Conservation (phyloP, 768 basidiomycete genomes). For the Suillus hirtellus region DNA sequence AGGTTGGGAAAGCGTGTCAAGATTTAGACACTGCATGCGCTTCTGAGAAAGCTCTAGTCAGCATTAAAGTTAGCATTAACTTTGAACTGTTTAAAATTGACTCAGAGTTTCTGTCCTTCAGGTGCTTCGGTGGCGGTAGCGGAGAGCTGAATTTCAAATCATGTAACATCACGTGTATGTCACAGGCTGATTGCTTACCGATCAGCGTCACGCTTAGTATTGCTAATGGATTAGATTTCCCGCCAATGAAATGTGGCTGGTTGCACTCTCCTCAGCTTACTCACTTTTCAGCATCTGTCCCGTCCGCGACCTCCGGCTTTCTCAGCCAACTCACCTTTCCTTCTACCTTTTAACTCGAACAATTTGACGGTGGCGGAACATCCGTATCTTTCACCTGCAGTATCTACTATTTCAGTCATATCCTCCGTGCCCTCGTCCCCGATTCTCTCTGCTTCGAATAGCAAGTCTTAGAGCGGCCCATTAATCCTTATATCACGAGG, state of each 20-base stretch:
- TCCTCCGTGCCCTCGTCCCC: not conserved
- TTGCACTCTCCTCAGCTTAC: slow-evolving; percentile 16
- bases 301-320: slow-evolving; percentile 2
- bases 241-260: slow-evolving; percentile 9
- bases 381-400: not conserved
- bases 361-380: not conserved
- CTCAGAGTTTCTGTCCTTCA: not conserved
- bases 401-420: not conserved
- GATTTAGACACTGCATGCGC: not conserved
- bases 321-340: slow-evolving; percentile 6
- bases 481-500: not conserved
- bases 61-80: not conserved
- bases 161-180: slow-evolving; percentile 14
- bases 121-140: not conserved
- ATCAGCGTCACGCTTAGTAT: slow-evolving; percentile 22
- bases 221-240: slow-evolving; percentile 20
- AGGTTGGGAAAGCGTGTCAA: not conserved
- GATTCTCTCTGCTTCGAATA: not conserved
- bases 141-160: slow-evolving; percentile 23
- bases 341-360: not conserved
- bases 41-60: not conserved
- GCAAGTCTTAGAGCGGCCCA: slow-evolving; percentile 1
- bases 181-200: slow-evolving; percentile 31
- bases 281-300: slow-evolving; percentile 14
- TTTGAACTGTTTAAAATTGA: not conserved